phyloP scores from a whole-genome alignment of 345 rosid genomes.

The Carallia brachiata region DNA sequence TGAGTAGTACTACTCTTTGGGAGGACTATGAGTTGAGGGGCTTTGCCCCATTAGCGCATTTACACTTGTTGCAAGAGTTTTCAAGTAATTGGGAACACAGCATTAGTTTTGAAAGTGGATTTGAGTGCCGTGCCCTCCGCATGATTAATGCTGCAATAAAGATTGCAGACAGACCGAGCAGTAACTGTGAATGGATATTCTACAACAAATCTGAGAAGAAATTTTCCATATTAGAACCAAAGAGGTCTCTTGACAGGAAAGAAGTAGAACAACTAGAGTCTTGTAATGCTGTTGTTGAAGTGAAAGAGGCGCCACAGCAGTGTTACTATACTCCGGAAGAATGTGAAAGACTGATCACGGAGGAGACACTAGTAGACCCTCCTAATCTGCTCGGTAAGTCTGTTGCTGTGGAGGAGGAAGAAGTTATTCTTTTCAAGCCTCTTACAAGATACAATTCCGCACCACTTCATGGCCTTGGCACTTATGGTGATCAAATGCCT shows the following conservation, averaged over 20 bases:
- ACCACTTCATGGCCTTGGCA: slow-evolving; percentile 45
- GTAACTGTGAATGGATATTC: slow-evolving; percentile 50
- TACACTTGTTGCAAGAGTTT: slow-evolving; percentile 53
- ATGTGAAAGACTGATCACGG: slow-evolving; percentile 24
- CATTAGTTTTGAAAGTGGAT: slow-evolving; percentile 45
- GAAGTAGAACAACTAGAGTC: slow-evolving; percentile 22
- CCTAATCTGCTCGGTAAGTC: slow-evolving; percentile 33
- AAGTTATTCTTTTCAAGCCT: slow-evolving; percentile 94
- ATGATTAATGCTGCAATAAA: slow-evolving; percentile 49
- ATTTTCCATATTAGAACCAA: slow-evolving; percentile 33
- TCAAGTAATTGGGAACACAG: slow-evolving; percentile 39
- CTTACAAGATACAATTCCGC: slow-evolving; percentile 81
- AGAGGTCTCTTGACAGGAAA: slow-evolving; percentile 7
- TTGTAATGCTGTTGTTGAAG: slow-evolving; percentile 1
- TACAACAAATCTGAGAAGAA: slow-evolving; percentile 36
- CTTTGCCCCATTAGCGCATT: slow-evolving; percentile 55
- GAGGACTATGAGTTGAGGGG: slow-evolving; percentile 88
- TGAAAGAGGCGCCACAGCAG: slow-evolving; percentile 18
- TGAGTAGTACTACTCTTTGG: slow-evolving; percentile 55
- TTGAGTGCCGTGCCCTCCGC: slow-evolving; percentile 51
- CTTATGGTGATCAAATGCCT: slow-evolving; percentile 26
- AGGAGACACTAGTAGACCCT: slow-evolving; percentile 30
- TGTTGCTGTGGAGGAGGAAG: slow-evolving; percentile 71
- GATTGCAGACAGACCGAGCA: slow-evolving; percentile 51
- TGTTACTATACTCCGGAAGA: slow-evolving; percentile 8